Base-by-base conservation (phyloP, 768 basidiomycete species). In the Dentipellis sp. region DNA sequence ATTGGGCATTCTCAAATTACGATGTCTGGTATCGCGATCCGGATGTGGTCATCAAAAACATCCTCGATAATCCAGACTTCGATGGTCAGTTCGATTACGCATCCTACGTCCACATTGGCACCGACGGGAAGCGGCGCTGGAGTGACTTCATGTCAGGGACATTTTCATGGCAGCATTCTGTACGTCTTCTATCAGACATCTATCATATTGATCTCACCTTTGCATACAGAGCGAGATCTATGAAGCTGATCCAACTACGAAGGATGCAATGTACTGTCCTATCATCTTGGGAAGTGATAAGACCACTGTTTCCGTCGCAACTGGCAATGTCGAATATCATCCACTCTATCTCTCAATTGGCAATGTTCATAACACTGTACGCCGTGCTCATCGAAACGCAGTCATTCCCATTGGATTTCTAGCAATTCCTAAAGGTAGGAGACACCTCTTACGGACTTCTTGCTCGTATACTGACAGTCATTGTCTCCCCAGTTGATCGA, bases 201-300 rank as follows among this genome's bases (percentile, higher is more conserved):
- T n/a, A n/a, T n/a, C n/a, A n/a, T n/a, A n/a, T n/a, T 4, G 10
- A 21, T 48, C 10, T 10, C 46, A 9, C 17, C 9, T 47, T 19
- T 19, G 11, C 17, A 19, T 19, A 47, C 29, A 21, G 51, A 12
- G 38, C 7, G 37, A 52, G 2, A 52, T 37, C 8, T 19, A 23
- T 21, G 52, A 17, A 4, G 35, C 19, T 23, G 52, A 52, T 38
- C 35, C 52, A 2, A 21, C 12, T 36, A 37, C 12, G 1, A 16
- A 52, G n/a, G 52, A 36, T 10, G 11, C 52, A 3, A 37, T 39
- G 14, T 38, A 23, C 5, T 4, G 12, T 19, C 53, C 53, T 21
- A 35, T 46, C 8, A 54, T 54, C 4, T 19, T 54, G 10, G 53
- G 53, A 11, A 45, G 39, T 38, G 53, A 54, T 40, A 54, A 54